Evolutionary conservation across 2,329 filamentous ascomycete genomes (phyloP).

Genomic region (Apiospora sp.): DNA sequence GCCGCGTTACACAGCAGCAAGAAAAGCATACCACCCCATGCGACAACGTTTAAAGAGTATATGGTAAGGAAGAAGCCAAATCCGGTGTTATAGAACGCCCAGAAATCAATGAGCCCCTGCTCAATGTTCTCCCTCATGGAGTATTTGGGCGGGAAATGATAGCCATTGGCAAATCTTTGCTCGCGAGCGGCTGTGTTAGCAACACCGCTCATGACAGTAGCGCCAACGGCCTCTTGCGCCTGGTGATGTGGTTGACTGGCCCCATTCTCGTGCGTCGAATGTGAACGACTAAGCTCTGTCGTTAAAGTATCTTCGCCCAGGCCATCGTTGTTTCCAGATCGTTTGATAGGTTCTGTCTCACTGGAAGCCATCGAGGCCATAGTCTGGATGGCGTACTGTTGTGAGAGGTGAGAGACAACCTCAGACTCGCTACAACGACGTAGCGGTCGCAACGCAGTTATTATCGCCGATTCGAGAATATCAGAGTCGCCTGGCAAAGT

Average conservation of each 20-base stretch:
- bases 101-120: constrained; percentile 68
- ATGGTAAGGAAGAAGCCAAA: constrained; percentile 79
- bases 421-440: not conserved
- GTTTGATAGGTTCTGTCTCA: constrained; percentile 10
- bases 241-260: constrained; percentile 28
- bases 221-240: constrained; percentile 34
- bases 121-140: constrained; percentile 65
- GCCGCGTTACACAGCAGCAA: constrained; percentile 79
- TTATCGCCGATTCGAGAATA: not conserved
- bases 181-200: constrained; percentile 33
- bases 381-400: constrained; percentile 1
- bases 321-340: not conserved
- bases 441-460: not conserved
- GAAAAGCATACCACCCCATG: constrained; percentile 93
- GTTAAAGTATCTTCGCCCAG: not conserved
- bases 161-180: constrained; percentile 64
- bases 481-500: not conserved
- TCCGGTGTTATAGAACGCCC: constrained; percentile 77
- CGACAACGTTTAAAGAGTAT: constrained; percentile 83
- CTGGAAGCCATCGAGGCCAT: constrained; percentile 18
- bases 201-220: constrained; percentile 44
- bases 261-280: constrained; percentile 7
- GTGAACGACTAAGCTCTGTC: not conserved
- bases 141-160: constrained; percentile 70
- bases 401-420: not conserved